A percentile compares a stretch with the other conserved stretches of the same genome.
These are phyloP conservation scores for Ambrosiella beaveri DNA, from an alignment of 2,329 filamentous ascomycete species.

Conservation along the genomic window DNA sequence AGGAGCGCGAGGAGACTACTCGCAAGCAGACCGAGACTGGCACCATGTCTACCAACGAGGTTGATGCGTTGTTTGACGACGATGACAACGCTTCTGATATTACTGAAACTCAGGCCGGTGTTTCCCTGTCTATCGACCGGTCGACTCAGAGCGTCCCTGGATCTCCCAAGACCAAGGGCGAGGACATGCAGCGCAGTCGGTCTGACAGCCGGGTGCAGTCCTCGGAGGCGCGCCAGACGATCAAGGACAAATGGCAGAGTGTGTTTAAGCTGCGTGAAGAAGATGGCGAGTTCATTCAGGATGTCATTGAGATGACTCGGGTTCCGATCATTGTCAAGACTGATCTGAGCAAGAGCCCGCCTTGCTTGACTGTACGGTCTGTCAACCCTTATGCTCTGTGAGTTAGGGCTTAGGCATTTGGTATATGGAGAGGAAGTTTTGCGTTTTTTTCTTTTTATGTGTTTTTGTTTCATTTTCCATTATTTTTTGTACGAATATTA, in stretches of 20 bases:
- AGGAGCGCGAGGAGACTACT: slow-evolving; percentile 78
- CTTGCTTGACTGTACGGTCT: slow-evolving; percentile 77
- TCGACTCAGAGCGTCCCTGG: slow-evolving; percentile 91
- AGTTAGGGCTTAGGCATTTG: slow-evolving; percentile 10
- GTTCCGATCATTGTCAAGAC: slow-evolving; percentile 98
- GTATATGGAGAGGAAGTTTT: not conserved
- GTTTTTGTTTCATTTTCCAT: not conserved
- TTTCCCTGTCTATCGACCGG: slow-evolving; percentile 62
- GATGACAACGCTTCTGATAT: slow-evolving; percentile 65
- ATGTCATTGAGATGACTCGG: slow-evolving; percentile 92
- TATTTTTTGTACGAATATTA: slow-evolving; percentile 10
- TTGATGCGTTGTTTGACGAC: slow-evolving; percentile 89
- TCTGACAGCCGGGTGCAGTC: slow-evolving; percentile 85
- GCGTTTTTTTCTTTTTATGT: not conserved
- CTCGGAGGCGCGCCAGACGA: slow-evolving; percentile 59
- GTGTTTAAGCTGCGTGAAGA: slow-evolving; percentile 82
- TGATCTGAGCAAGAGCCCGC: slow-evolving; percentile 94
- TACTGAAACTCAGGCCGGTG: slow-evolving; percentile 80
- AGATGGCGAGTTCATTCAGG: slow-evolving; percentile 90
- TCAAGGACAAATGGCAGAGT: slow-evolving; percentile 92
- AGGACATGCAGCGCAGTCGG: slow-evolving; percentile 61
- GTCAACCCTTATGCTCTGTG: slow-evolving; percentile 60
- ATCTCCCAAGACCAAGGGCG: slow-evolving; percentile 61
- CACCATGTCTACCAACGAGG: slow-evolving; percentile 82
- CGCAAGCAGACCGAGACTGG: slow-evolving; percentile 89